Base-by-base conservation (phyloP, 1,284 basidiomycete species). In the Leccinum griseonigrum region DNA sequence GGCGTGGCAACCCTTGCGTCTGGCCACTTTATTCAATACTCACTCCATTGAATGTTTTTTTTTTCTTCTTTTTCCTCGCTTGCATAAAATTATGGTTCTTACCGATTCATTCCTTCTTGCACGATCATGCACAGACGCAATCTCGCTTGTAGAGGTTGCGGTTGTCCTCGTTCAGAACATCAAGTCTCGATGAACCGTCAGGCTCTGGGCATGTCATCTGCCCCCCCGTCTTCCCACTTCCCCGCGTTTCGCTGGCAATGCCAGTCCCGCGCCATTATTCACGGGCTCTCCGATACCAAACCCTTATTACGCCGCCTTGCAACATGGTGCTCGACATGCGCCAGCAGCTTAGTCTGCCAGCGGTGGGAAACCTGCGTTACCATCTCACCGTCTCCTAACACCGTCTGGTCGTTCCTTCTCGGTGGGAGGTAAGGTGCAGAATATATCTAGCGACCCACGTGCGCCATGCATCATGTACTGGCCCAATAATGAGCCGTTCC, bases 401-500 rank as follows among this genome's bases (percentile, higher is more conserved):
- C 91, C 91, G 3, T 91, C 88, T 16, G 91, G 91, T 1, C 83
- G 87, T 16, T 83, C 85, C 7, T 86, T 93, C 64, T 85, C 87
- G 51, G 74, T 83, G 29, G 89, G 90, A 58, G 91, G 91, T 9
- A 84, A 84, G 63, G 89, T 92, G 13, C 88, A 87, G 68, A 92
- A 92, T 69, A 74, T 93, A 62, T 91, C 89, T 18, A 76, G 67
- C 43, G 88, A 93, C 69, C 88, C 90, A 11, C 71, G 86, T 51
- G 68, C 77, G 40, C 88, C 91, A 2, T 91, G 90, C 67, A 81
- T 91, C 75, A 87, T 93, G 85, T 92, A 88, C 69, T 93, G 91
- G 91, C 91, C 91, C 6, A 90, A 92, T 73, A 93, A 93, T 66
- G 91, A 93, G 70, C 83, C 88, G 1, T 78, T 90, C 62, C 91